Evolutionary conservation across 352 stramenopile species (phyloP).

Genomic region (Phytopythium cucurbitacearum): DNA sequence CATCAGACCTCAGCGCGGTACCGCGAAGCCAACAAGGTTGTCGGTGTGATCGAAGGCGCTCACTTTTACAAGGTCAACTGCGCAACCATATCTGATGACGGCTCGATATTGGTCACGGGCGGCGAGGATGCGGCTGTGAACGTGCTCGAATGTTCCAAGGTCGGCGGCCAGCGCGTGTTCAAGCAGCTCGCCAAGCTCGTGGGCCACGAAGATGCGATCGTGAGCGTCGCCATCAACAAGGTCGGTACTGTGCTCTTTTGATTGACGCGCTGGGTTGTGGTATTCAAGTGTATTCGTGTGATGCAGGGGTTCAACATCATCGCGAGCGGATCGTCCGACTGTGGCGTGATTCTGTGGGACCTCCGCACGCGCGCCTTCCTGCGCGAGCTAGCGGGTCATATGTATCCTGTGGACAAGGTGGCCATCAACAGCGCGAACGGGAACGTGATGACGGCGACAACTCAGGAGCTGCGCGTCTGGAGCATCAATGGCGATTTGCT

Average conservation of each 20-base stretch:
- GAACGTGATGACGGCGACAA: constrained; percentile 53
- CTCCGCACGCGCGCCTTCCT: constrained; percentile 52
- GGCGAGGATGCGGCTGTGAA: constrained; percentile 72
- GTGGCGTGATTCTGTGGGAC: constrained; percentile 65
- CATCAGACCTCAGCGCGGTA: constrained; percentile 34
- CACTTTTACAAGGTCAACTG: constrained; percentile 57
- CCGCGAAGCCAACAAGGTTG: constrained; percentile 59
- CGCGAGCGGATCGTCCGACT: constrained; percentile 51
- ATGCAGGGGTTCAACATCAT: constrained; percentile 62
- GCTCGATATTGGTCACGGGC: constrained; percentile 50
- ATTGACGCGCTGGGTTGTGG: not conserved
- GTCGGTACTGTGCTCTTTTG: constrained; percentile 5
- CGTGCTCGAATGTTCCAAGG: constrained; percentile 62
- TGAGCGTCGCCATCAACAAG: constrained; percentile 67
- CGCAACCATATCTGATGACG: constrained; percentile 54
- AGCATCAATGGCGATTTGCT: constrained; percentile 79
- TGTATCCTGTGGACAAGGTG: constrained; percentile 38
- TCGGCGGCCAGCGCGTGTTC: constrained; percentile 51
- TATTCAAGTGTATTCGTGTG: not conserved
- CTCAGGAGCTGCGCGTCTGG: constrained; percentile 57
- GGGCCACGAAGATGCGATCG: constrained; percentile 54
- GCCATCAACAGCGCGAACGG: constrained; percentile 67
- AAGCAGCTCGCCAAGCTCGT: constrained; percentile 67
- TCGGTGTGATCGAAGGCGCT: constrained; percentile 60
- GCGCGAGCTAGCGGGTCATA: constrained; percentile 56